phyloP scores from a whole-genome alignment of 768 basidiomycete genomes.

The Boletus eberwhitei region DNA sequence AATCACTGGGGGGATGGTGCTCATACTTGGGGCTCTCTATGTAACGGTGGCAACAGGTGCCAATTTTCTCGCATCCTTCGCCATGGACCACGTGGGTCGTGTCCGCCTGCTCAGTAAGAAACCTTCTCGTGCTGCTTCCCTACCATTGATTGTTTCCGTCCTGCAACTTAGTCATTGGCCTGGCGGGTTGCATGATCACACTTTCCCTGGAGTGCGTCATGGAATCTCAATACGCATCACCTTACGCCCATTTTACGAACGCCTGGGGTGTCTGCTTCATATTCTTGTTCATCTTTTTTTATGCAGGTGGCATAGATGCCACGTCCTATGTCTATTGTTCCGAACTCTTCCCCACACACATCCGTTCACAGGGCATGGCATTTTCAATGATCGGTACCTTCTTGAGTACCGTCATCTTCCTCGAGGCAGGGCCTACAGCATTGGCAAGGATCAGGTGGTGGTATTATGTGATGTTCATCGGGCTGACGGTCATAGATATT shows the following conservation, averaged over 20 bases:
- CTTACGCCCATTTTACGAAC: background rate
- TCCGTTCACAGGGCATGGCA: background rate
- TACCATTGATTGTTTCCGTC: background rate
- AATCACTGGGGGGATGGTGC: background rate
- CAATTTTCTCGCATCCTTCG: background rate
- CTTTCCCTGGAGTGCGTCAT: background rate
- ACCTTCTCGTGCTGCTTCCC: background rate
- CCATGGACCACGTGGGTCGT: background rate
- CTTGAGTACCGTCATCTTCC: background rate
- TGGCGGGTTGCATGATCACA: background rate
- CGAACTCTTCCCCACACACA: background rate
- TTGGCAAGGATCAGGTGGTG: background rate
- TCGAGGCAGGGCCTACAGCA: background rate
- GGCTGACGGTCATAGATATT: background rate
- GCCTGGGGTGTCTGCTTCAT: background rate
- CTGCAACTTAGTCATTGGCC: background rate
- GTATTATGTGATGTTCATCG: background rate
- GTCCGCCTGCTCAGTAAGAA: background rate
- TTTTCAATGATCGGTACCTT: slow-evolving; percentile 2
- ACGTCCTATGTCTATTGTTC: slow-evolving; percentile 1
- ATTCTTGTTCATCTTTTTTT: background rate
- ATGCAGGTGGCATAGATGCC: background rate
- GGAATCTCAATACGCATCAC: background rate
- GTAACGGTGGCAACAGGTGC: background rate
- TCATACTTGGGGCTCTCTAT: background rate